Percentiles rank a stretch among this genome's conserved stretches.
phyloP scores from a whole-genome alignment of 352 stramenopile genomes.

The Pythium periplocum region DNA sequence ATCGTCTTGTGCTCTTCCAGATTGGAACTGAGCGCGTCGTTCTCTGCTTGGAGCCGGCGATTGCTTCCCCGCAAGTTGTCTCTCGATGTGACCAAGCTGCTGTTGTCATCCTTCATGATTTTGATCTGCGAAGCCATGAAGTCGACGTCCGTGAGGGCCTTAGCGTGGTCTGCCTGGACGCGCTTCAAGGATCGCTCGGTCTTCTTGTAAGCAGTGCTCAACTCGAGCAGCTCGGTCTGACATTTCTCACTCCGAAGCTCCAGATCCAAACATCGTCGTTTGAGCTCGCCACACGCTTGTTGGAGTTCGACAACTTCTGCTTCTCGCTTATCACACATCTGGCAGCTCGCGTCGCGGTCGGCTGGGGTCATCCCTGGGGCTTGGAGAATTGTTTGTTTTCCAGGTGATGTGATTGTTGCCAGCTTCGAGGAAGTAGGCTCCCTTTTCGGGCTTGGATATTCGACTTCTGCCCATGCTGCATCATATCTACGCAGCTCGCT shows the following conservation, averaged over 20 bases:
- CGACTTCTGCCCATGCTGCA: background rate
- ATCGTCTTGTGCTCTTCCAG: constrained; percentile 7
- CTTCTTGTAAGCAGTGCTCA: constrained; percentile 18
- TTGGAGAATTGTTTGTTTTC: too few species aligned
- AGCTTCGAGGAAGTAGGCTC: background rate
- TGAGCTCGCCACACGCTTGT: constrained; percentile 22
- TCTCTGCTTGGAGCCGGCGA: constrained; percentile 13
- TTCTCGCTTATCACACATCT: constrained; percentile 2
- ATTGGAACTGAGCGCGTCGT: constrained; percentile 8
- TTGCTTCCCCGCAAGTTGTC: constrained; percentile 13
- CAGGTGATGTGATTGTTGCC: too few species aligned
- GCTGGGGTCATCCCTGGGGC: background rate
- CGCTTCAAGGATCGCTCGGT: constrained; percentile 21
- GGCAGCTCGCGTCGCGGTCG: background rate
- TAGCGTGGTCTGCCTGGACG: constrained; percentile 12
- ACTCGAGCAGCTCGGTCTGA: constrained; percentile 25
- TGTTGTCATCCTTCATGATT: constrained; percentile 11
- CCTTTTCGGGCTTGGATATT: background rate
- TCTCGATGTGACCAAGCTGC: constrained; percentile 2
- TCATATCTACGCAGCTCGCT: constrained; percentile 13
- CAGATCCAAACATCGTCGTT: constrained; percentile 41
- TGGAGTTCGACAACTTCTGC: background rate
- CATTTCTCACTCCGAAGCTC: constrained; percentile 26
- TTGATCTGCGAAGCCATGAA: constrained; percentile 7
- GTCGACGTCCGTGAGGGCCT: constrained; percentile 4